Base-by-base conservation (phyloP, 2,329 filamentous ascomycete species). In the Phialophora macrospora region DNA sequence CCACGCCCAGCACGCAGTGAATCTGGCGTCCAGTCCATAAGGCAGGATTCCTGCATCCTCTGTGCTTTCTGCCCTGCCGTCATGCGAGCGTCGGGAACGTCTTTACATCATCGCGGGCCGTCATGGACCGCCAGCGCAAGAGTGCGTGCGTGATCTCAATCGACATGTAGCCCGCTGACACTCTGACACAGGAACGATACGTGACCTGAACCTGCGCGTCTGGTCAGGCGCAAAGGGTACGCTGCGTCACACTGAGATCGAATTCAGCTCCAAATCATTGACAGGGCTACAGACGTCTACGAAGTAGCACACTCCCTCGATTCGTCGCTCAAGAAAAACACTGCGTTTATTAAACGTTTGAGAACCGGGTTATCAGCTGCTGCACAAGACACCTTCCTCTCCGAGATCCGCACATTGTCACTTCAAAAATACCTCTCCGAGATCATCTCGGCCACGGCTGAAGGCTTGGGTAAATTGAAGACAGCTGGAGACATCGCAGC, bases 291-390 rank as follows among this genome's bases (percentile, higher is more conserved):
- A 96, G 93, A 91, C 82, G 81, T 96, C 68, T 92, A 96, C 75
- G 80, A 87, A 61, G 88, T 95, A 72, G 88, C 87, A 77, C 85
- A 86, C 75, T 90, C 91, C 32, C 89, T 98, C 75, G 94, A 98
- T 79, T 97, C 94, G 60, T 95, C 93, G 59, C 84, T 98, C 78
- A 97, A 97, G 82, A 98, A 97, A 83, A 98, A 98, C 74, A 98
- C 94, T 3, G 93, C 93, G 71, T 97, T 98, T 78, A 98, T 98
- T 76, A 97, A 97, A 80, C 92, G 94, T 74, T 84, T 98, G 63
- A 91, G 94, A 73, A 97, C 94, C 65, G 91, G 92, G 66, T 89
- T 98, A 69, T 93, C 90, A 69, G 81, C 91, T 56, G 84, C 92
- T 63, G 91, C 90, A 62, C 87, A 93, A 62, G 83, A 86, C 71